Percentiles rank a stretch among this genome's conserved stretches.
phyloP scores from a whole-genome alignment of 2,329 filamentous ascomycete genomes.

The Trichoderma atroviride region DNA sequence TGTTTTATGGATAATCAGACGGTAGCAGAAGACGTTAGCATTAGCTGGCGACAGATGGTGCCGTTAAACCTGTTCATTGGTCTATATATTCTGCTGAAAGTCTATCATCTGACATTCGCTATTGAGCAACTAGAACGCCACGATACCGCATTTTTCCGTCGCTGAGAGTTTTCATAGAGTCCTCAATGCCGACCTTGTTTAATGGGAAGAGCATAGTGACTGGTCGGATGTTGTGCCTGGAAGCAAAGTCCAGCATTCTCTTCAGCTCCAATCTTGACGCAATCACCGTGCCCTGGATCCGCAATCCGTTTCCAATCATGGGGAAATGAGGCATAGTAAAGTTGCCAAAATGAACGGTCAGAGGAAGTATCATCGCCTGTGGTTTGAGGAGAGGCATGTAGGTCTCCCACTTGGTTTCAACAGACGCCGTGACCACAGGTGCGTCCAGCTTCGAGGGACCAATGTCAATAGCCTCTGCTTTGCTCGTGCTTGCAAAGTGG shows the following conservation, averaged over 20 bases:
- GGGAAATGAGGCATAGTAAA: slow-evolving; percentile 57
- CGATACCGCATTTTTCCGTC: slow-evolving; percentile 35
- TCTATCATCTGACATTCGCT: not conserved
- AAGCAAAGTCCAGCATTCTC: slow-evolving; percentile 61
- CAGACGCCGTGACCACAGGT: slow-evolving; percentile 43
- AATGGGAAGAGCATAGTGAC: slow-evolving; percentile 58
- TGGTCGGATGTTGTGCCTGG: slow-evolving; percentile 56
- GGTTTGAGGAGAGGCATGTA: slow-evolving; percentile 49
- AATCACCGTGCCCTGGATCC: slow-evolving; percentile 58
- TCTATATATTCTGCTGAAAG: too few relatives aligned
- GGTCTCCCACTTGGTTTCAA: slow-evolving; percentile 40
- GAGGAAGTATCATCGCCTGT: slow-evolving; percentile 53
- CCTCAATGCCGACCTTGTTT: slow-evolving; percentile 37
- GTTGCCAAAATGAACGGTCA: slow-evolving; percentile 52
- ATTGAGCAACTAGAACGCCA: not conserved
- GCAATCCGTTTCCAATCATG: slow-evolving; percentile 54
- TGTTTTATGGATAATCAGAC: too few relatives aligned
- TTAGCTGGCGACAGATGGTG: too few relatives aligned
- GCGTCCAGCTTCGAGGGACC: slow-evolving; percentile 34
- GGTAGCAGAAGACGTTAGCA: too few relatives aligned
- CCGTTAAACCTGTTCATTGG: too few relatives aligned
- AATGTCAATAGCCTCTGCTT: not conserved
- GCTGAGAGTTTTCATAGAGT: slow-evolving; percentile 40
- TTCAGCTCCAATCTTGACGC: slow-evolving; percentile 54
- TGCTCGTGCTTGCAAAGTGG: slow-evolving; percentile 35